Evolutionary conservation across 805 yeast genomes (phyloP), one percentile per base, ranked within the genome.

Genomic region (Pichia heedii): DNA sequence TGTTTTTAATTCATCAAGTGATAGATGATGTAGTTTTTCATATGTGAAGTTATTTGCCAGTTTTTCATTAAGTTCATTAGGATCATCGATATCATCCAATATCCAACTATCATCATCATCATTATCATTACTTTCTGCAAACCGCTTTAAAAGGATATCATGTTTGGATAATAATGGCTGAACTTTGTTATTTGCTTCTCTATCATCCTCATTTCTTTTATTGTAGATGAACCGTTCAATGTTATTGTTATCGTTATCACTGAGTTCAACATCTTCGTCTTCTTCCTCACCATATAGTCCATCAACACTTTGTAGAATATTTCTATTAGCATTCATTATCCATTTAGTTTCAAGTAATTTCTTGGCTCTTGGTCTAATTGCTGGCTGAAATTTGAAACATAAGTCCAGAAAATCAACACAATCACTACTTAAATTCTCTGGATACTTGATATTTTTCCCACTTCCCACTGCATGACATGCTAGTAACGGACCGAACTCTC

Each of bases 381-480:
- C 66, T 1, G 90, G 85, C 50, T 81, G 80, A 53, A 79, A 79
- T 50, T 79, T 81, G 55, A 95, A 86, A 48, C 74, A 76, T 40
- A 69, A 52, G 12, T 84, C 60, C 49, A 86, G 80, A 50, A 82
- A 85, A 33, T 68, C 67, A 24, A 40, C 43, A 39, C 60, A 53
- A 21, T 50, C 48, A 11, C 29, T 38, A 1, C 56, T 49, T 9
- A 52, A 42, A 4, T 48, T 37, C 3, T 67, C 61, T 0, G 95
- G 95, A 19, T 84, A 61, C 1, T 81, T 79, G 2, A 90, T 87
- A 43, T 72, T 71, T 16, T 77, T 82, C 41, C 84, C 86, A 6
- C 81, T 76, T 0, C 86, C 95, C 41, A 86, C 82, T 0, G 93
- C 88, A 64, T 83, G 94, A 45, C 86, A 67, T 0, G 93, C 86